phyloP scores from a whole-genome alignment of 169 alveolate species.

The Cryptosporidium andersoni region DNA sequence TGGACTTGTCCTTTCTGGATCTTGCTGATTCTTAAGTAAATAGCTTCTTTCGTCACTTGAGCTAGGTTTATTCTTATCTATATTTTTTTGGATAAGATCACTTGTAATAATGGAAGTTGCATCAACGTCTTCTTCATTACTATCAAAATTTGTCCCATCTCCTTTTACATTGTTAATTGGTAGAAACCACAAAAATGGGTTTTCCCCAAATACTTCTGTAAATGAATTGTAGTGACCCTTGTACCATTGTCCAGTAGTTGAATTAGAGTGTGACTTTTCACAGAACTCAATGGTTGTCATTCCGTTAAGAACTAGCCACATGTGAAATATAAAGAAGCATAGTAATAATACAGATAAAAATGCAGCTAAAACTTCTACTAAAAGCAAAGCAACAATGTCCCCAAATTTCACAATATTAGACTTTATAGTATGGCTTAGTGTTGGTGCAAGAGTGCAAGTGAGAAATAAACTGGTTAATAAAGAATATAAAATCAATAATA shows the following conservation, averaged over 20 bases:
- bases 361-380: constrained; percentile 82
- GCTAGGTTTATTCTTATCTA: too few relatives aligned
- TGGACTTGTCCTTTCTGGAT: too few relatives aligned
- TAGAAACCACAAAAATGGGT: constrained; percentile 77
- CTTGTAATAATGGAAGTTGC: not conserved
- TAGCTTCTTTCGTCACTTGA: too few relatives aligned
- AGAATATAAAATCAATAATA: constrained; percentile 82
- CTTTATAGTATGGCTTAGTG: constrained; percentile 41
- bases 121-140: constrained; percentile 1
- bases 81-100: too few relatives aligned
- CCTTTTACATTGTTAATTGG: constrained; percentile 77
- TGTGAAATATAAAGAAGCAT: constrained; percentile 81
- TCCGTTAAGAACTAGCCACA: constrained; percentile 76
- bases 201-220: constrained; percentile 74
- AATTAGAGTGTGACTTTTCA: constrained; percentile 79
- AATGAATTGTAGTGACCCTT: constrained; percentile 73
- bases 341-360: constrained; percentile 78
- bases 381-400: constrained; percentile 78
- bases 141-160: constrained; percentile 74
- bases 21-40: too few relatives aligned
- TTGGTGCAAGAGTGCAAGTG: constrained; percentile 78
- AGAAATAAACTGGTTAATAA: constrained; percentile 76
- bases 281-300: constrained; percentile 88
- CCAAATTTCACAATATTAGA: constrained; percentile 62
- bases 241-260: constrained; percentile 75